Base-by-base conservation (phyloP, 495 filamentous ascomycete genomes). In the Chaetomidium leptoderma region DNA sequence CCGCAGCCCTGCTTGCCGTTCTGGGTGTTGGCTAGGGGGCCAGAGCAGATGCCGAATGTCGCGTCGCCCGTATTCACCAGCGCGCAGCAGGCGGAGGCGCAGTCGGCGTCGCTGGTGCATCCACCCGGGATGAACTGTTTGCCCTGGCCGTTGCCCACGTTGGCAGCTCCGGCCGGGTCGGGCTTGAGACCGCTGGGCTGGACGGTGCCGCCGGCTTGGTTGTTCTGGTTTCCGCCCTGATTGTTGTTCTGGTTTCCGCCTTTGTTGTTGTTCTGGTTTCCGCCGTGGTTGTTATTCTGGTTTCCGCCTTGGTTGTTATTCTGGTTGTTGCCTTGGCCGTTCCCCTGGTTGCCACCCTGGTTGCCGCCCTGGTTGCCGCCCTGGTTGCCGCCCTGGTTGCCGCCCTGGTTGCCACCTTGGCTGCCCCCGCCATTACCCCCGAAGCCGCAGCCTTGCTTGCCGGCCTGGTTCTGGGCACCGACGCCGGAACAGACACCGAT, bases 1-100 rank as follows among this genome's bases (percentile, higher is more conserved):
- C 76, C 76, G 57, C 76, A 79, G 21, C 76, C 75, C 11, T 70
- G 67, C 67, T 79, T 79, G 37, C 74, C 76, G 40, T 70, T 68
- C 60, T 74, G 72, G 51, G 58, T 68, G 51, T 70, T 63, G n/a
- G 71, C 75, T 9, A 62, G 67, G 2, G 66, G 52, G 2, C 74
- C 75, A 9, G 75, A 76, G 70, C 73, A 75, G 24, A 70, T 51
- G 10, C 68, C 72, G 55, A 66, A 67, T 19, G 33, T 48, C 33
- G 46, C 57, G 17, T 43, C 55, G 23, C 68, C 71, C 23, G 56
- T 66, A 51, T 63, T 64, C 32, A 70, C 59, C 2, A 63, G 46
- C 9, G 65, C 63, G 50, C 63, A 66, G 63, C 65, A 66, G 17
- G 32, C 48, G 11, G 64, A 63, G 8, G 61, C 66, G 64, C 66